These are phyloP conservation scores for Amylostereum areolatum DNA, from an alignment of 1,284 basidiomycete genomes.

Conservation along the genomic window DNA sequence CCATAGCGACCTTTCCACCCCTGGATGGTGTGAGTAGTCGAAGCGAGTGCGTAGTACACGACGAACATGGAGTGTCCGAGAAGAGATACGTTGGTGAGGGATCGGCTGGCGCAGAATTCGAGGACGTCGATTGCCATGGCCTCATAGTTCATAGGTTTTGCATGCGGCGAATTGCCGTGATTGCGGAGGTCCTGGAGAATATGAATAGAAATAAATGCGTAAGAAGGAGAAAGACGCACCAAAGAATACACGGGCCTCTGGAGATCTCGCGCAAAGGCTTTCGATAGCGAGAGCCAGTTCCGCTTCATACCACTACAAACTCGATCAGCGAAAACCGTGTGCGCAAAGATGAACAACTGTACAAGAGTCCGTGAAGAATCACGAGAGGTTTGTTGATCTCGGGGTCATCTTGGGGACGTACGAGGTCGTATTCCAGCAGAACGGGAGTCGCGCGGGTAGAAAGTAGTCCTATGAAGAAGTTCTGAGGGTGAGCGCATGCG, in stretches of 20 bases:
- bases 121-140: conserved; percentile 71
- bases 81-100: conserved; percentile 57
- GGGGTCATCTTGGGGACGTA: conserved; percentile 33
- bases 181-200: conserved; percentile 70
- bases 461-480: conserved; percentile 10
- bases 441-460: conserved; percentile 22
- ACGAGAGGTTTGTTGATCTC: conserved; percentile 43
- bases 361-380: conserved; percentile 69
- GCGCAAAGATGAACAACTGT: conserved; percentile 20
- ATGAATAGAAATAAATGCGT: not conserved
- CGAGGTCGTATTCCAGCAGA: conserved; percentile 36
- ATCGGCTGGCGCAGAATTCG: conserved; percentile 47
- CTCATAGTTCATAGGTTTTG: conserved; percentile 61
- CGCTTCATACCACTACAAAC: conserved; percentile 65
- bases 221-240: conserved; percentile 31
- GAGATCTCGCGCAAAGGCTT: conserved; percentile 53
- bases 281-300: conserved; percentile 72
- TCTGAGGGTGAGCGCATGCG: too few relatives aligned
- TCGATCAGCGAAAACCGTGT: not conserved
- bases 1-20: conserved; percentile 87
- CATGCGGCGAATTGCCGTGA: conserved; percentile 76
- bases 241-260: conserved; percentile 65
- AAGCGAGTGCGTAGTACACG: not conserved
- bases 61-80: conserved; percentile 79
- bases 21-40: conserved; percentile 31